Base-by-base conservation (phyloP, 2,329 filamentous ascomycete genomes). In the Ophiocordyceps polyrhachis-furcata region DNA sequence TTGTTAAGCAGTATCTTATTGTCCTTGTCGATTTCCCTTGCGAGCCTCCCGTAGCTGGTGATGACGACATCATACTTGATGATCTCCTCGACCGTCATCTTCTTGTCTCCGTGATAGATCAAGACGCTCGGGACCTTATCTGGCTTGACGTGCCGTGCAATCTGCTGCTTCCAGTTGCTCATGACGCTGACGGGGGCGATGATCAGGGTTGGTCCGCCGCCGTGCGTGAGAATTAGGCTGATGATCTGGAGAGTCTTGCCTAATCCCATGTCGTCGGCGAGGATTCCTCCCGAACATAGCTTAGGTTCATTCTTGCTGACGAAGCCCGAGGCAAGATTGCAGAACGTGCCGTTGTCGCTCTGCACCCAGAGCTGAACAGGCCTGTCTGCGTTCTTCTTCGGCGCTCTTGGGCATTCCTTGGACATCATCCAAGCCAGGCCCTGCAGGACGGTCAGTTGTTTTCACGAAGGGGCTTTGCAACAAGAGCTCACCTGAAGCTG, bases 211-310 rank as follows among this genome's bases (percentile, higher is more conserved):
- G 79, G 66, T 4, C 76, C 77, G 2, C 66, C 57, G 0, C 64
- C 63, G 6, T 68, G 69, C 4, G 67, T 66, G 43, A 88, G 63
- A 45, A 94, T 80, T 32, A 93, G 63, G 44, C 83, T 83, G 52
- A 94, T 89, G 42, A 87, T 73, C 57, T 93, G 83, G 9, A 94
- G 69, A 0, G 87, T 94, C 64, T 93, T 93, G 21, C 87, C 87
- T 5, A 94, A 63, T 4, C 87, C 87, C 88, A 94, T 94, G 54
- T 94, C 87, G 58, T 94, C 87, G 13, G 60, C 85, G 9, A 94
- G 69, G 43, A 94, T 87, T 29, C 87, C 87, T 17, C 87, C 87
- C 43, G 77, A 83, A 7, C 83, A 76, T 20, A 93, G 68, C 1
- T 64, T 59, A 0, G 85, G 85, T 1, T 70, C 60, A 3, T 58